These are phyloP conservation scores for Protomyces lactucae-debilis DNA, from an alignment of 1,139 yeast species.

Conservation along the genomic window DNA sequence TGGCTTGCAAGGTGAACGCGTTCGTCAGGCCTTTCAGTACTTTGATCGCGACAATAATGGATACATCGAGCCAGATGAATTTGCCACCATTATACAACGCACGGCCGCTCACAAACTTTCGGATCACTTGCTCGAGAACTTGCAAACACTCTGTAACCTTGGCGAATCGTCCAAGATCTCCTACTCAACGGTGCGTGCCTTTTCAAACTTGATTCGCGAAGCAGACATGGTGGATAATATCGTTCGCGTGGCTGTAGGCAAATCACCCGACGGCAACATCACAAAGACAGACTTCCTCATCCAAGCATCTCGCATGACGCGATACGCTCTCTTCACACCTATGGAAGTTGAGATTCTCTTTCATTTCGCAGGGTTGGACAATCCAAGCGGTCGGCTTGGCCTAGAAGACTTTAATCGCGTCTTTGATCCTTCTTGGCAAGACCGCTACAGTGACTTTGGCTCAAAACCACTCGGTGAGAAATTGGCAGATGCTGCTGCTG, in stretches of 20 bases:
- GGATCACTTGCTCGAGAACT: slow-evolving; percentile 40
- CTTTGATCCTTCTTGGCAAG: slow-evolving; percentile 46
- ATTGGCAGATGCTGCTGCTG: slow-evolving; percentile 44
- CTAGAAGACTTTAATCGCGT: slow-evolving; percentile 44
- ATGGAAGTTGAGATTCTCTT: slow-evolving; percentile 45
- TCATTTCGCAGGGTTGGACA: slow-evolving; percentile 43
- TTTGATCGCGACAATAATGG: slow-evolving; percentile 43
- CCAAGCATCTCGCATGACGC: slow-evolving; percentile 43
- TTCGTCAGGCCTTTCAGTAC: slow-evolving; percentile 45
- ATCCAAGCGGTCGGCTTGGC: slow-evolving; percentile 40
- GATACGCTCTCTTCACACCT: slow-evolving; percentile 46
- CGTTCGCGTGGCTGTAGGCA: slow-evolving; percentile 39
- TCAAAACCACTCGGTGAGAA: slow-evolving; percentile 36
- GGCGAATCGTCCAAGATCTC: slow-evolving; percentile 41
- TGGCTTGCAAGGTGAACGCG: slow-evolving; percentile 47
- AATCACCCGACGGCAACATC: slow-evolving; percentile 41
- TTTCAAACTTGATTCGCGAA: slow-evolving; percentile 44
- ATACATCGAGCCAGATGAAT: slow-evolving; percentile 44
- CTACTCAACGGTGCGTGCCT: slow-evolving; percentile 46
- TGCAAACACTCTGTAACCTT: slow-evolving; percentile 43
- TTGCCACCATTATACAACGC: slow-evolving; percentile 41
- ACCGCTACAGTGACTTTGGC: slow-evolving; percentile 31
- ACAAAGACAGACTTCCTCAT: slow-evolving; percentile 42
- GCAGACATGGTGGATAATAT: slow-evolving; percentile 45
- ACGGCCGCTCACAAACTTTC: slow-evolving; percentile 46